Evolutionary conservation across 78 protist species (phyloP), one percentile per base, ranked within the genome.

Genomic region (Speleostelium caveatum): DNA sequence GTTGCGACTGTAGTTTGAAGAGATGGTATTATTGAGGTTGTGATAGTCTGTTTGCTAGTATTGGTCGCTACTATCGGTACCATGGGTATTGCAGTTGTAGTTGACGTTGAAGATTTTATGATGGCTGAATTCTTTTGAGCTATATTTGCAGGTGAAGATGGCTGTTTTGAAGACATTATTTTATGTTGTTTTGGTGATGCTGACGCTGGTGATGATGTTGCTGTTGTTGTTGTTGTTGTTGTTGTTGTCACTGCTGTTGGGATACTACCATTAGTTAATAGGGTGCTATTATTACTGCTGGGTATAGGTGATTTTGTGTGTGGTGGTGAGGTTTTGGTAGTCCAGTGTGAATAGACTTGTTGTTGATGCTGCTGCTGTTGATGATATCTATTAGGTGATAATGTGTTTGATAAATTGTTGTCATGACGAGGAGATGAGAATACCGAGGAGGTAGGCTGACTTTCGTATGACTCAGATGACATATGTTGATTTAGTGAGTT

Each of bases 191-290:
- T 65, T 42, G 75, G 10, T 68, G 59, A 14, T 41, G 59, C 12
- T 68, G 59, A 1, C 41, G 33, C 19, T 41, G 32, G 26, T 68
- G 59, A 41, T 45, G 38, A 12, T 68, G 60, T 66, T 38, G 32
- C 19, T 32, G 24, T 65, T 36, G 1, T 39, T 66, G 56, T 41
- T 66, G 53, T 39, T 66, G 33, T 16, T 33, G 36, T 61, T 28
- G 60, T 51, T 71, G 77, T 71, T 71, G 76, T 49, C 28, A 61
- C 16, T 17, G 28, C n/a, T 45, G 61, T 49, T 8, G 61, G 39
- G 26, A 58, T 19, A 58, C 17, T 58, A 16, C 7, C 7, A 19
- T 58, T 22, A 36, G 35, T 28, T 33, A 24, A 28, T 28, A 7
- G 30, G 3, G 3, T 1, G 49, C 21, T 10, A 22, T 0, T 36